A percentile compares a stretch with the other conserved stretches of the same genome.
These are phyloP conservation scores for Annulohypoxylon stygium DNA, from an alignment of 495 filamentous ascomycete genomes.

Conservation along the genomic window DNA sequence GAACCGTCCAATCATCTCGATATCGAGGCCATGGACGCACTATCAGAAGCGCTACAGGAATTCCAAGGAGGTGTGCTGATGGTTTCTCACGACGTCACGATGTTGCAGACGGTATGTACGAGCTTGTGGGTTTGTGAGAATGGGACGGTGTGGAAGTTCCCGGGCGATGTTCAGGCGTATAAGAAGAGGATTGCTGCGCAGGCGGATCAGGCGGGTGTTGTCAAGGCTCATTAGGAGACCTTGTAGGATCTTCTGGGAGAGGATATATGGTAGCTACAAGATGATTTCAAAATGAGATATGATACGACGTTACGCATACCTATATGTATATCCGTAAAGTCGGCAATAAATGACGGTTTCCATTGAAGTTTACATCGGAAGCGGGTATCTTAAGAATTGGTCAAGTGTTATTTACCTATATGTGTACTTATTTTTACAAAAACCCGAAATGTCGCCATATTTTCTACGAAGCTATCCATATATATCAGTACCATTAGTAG, in stretches of 20 bases:
- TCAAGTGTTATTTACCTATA: no score
- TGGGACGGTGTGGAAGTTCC: constrained; percentile 96
- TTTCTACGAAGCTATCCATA: no score
- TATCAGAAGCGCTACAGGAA: constrained; percentile 81
- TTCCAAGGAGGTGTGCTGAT: constrained; percentile 97
- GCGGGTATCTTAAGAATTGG: no score
- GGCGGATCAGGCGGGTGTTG: constrained; percentile 88
- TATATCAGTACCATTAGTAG: no score
- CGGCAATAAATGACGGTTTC: no score
- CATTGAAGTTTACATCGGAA: no score
- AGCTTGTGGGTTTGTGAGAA: constrained; percentile 97
- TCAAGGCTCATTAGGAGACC: constrained; percentile 63
- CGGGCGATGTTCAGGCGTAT: constrained; percentile 94
- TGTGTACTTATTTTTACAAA: no score
- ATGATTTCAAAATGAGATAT: background rate
- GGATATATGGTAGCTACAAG: background rate
- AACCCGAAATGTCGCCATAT: no score
- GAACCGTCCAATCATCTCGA: constrained; percentile 98
- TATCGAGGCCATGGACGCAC: constrained; percentile 99
- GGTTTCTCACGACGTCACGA: constrained; percentile 99
- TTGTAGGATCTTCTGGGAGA: background rate
- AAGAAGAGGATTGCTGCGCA: constrained; percentile 96
- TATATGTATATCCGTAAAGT: no score
- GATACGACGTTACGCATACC: background rate
- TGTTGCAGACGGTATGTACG: constrained; percentile 95